Evolutionary conservation across 2,329 filamentous ascomycete species (phyloP).

Genomic region (Aspergillus fructus): DNA sequence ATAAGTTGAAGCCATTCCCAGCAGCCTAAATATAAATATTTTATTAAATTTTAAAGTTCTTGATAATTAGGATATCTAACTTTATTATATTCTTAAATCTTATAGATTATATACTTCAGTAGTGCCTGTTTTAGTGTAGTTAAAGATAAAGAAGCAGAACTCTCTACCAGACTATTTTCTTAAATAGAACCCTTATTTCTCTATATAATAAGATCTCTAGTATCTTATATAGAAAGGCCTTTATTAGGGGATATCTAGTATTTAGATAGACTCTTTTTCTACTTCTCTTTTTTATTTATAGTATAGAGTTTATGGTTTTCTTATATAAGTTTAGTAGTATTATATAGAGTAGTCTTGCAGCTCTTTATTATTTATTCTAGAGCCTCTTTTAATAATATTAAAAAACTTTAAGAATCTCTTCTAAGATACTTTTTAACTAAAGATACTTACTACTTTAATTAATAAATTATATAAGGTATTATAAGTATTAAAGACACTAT

Average conservation of each 20-base stretch:
- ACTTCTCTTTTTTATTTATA: not conserved
- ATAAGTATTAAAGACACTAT: not conserved
- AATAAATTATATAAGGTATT: conserved; percentile 6
- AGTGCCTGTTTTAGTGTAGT: too few species aligned
- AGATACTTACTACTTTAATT: conserved; percentile 7
- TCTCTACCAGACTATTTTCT: too few species aligned
- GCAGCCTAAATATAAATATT: too few species aligned
- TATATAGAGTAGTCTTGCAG: not conserved
- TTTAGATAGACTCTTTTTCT: not conserved
- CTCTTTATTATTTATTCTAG: not conserved
- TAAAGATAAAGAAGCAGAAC: too few species aligned
- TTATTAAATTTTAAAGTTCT: too few species aligned
- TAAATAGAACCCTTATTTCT: too few species aligned
- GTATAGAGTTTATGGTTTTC: not conserved
- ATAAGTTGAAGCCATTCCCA: too few species aligned
- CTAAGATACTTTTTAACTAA: conserved; percentile 3
- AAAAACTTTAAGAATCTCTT: not conserved
- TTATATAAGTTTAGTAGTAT: not conserved
- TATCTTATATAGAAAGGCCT: too few species aligned
- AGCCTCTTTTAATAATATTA: not conserved
- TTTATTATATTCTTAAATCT: too few species aligned
- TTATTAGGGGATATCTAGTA: too few species aligned
- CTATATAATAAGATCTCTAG: not conserved
- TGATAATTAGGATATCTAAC: too few species aligned
- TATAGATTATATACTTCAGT: too few species aligned